These are phyloP conservation scores for Blastobotrys mokoenaii DNA, from an alignment of 805 yeast species.

Conservation along the genomic window DNA sequence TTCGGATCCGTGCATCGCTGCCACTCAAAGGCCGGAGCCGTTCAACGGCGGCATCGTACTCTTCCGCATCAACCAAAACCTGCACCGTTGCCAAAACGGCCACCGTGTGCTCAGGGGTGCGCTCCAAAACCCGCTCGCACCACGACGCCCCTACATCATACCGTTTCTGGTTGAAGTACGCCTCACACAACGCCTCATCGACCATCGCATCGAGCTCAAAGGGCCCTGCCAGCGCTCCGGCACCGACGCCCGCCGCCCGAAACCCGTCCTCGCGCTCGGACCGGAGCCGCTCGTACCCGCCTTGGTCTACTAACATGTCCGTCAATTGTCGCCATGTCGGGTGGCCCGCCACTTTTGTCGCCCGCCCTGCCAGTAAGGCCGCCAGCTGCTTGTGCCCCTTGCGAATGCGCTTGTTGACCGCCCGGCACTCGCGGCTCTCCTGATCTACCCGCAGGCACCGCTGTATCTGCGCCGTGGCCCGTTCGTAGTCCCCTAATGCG, in stretches of 20 bases:
- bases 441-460: conserved; percentile 73
- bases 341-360: conserved; percentile 20
- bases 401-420: conserved; percentile 25
- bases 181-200: conserved; percentile 35
- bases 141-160: conserved; percentile 21
- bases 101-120: conserved; percentile 32
- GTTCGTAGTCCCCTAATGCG: conserved; percentile 44
- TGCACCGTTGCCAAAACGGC: conserved; percentile 18
- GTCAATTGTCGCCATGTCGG: conserved; percentile 13
- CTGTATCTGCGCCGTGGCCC: conserved; percentile 44
- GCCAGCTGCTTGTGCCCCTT: conserved; percentile 21
- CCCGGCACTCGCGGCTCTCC: conserved; percentile 55
- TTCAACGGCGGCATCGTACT: conserved; percentile 15
- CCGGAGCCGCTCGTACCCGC: conserved; percentile 7
- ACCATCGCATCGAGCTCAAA: conserved; percentile 26
- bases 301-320: conserved; percentile 9
- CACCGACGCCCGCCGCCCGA: no score
- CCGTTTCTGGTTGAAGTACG: conserved; percentile 28
- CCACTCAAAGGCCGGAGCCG: no score
- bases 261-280: conserved; percentile 8
- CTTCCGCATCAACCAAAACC: conserved; percentile 13
- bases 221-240: conserved; percentile 5
- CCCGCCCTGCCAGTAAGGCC: conserved; percentile 6
- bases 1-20: conserved; percentile 6
- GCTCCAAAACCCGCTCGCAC: conserved; percentile 22